A percentile compares a stretch with the other conserved stretches of the same genome.
Evolutionary conservation across 2,329 filamentous ascomycete species (phyloP).

Genomic region (Fusarium transvaalense): DNA sequence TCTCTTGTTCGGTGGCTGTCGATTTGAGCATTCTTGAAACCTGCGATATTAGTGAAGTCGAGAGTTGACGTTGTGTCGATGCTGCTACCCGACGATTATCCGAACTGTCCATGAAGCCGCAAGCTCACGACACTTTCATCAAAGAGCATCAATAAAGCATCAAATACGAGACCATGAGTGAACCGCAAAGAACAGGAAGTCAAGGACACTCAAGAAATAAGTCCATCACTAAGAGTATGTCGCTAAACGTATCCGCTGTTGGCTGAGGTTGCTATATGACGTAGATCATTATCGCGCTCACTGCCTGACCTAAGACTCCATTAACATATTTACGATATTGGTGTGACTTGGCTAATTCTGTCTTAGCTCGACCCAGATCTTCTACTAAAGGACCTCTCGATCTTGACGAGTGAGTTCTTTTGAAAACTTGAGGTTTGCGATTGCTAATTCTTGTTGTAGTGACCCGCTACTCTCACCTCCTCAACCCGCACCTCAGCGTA

Average conservation of each 20-base stretch:
- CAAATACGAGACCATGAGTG: constrained; percentile 47
- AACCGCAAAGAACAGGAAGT: constrained; percentile 46
- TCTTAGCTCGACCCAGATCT: constrained; percentile 70
- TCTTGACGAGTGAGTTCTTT: constrained; percentile 73
- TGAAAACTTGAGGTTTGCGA: not conserved
- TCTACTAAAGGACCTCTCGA: constrained; percentile 85
- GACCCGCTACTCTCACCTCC: constrained; percentile 50
- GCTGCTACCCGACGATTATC: constrained; percentile 44
- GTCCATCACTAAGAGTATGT: constrained; percentile 55
- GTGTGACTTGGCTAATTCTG: constrained; percentile 35
- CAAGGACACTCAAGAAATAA: constrained; percentile 55
- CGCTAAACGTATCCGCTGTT: not conserved
- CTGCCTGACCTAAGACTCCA: not conserved
- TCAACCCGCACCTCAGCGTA: constrained; percentile 45
- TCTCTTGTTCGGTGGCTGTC: not conserved
- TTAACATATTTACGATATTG: not conserved
- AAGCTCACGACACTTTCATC: constrained; percentile 25
- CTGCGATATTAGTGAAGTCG: not conserved
- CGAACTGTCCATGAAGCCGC: constrained; percentile 26
- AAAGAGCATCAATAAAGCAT: constrained; percentile 15
- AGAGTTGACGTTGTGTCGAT: not conserved
- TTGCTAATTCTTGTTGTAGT: constrained; percentile 29
- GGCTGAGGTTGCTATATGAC: constrained; percentile 3
- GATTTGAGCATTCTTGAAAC: not conserved
- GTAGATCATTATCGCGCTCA: not conserved